Base-by-base conservation (phyloP, 2,329 filamentous ascomycete species). In the Drechslerella coelobrocha region DNA sequence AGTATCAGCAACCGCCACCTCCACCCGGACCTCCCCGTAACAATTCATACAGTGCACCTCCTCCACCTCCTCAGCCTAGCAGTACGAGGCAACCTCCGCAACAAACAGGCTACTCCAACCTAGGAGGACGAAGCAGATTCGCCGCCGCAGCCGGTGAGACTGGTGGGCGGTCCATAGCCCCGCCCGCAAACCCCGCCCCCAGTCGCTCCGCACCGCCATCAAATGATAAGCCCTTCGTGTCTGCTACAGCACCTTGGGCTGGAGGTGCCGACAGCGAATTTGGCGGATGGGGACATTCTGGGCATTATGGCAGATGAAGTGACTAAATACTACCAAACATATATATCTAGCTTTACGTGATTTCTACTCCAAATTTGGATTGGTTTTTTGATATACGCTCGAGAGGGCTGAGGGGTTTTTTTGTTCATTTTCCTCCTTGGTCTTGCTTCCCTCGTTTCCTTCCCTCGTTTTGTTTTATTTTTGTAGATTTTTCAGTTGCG, bases 241-340 rank as follows among this genome's bases (percentile, higher is more conserved):
- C 66, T 3, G 66, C 66, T 8, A 71, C 66, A n/a, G 53, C 59
- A 29, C 66, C 66, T n/a, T 71, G 66, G 66, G 55, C 50, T 19
- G 41, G 31, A 10, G 50, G 56, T 19, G 48, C n/a, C 39, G 68
- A 66, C 26, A 50, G 10, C 27, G 55, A 72, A 10, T 62, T 52
- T 17, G 27, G 34, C 14, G 63, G 56, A 5, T 68, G 54, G 26
- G 56, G 55, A 12, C 59, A 39, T 23, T 59, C 66, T 10, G 68
- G 68, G 4, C 66, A 39, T 34, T 71, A 71, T 31, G 65, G 65
- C 2, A 69, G 39, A 48, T 69, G 56, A 50, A 50, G 2, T 1
- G 17, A 17, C 41, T n/a, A 45, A 21, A 21, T 19, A 19, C 41
- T 8, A 10, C 2, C 19, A 23, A 19, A 19, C 14, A 45, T 5